These are phyloP conservation scores for Tritrichomonas musculus DNA, from an alignment of 208 protist genomes.

Conservation along the genomic window DNA sequence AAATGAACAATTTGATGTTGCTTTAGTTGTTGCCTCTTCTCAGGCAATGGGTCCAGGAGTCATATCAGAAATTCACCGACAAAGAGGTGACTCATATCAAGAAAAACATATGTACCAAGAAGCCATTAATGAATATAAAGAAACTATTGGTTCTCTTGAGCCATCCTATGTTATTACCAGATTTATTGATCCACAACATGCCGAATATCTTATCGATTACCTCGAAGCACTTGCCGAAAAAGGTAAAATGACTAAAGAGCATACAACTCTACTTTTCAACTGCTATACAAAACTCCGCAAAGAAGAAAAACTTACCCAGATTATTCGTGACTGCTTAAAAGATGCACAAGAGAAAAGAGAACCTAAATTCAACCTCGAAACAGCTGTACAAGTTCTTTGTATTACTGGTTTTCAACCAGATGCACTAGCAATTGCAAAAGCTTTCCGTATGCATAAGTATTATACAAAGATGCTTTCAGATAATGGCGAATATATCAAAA, in stretches of 20 bases:
- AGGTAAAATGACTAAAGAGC: not conserved
- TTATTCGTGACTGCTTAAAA: not conserved
- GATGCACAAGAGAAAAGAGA: not conserved
- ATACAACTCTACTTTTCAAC: constrained; percentile 30
- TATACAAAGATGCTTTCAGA: not conserved
- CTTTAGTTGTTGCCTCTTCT: not conserved
- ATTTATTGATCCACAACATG: constrained; percentile 18
- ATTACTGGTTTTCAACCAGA: not conserved
- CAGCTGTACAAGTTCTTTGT: constrained; percentile 11
- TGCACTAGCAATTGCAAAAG: not conserved
- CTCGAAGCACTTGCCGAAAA: not conserved
- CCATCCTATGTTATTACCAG: constrained; percentile 2
- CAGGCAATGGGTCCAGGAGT: not conserved
- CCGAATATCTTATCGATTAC: not conserved
- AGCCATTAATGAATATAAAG: not conserved
- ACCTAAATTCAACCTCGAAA: not conserved
- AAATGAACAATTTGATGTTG: constrained; percentile 5
- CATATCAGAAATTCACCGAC: not conserved
- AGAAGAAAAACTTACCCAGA: not conserved
- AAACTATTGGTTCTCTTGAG: not conserved
- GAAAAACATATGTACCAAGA: not conserved
- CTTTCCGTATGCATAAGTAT: not conserved
- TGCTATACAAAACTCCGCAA: constrained; percentile 27
- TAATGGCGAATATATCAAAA: not conserved
- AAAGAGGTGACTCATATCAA: not conserved